Conservation (phyloP, 2,329 filamentous ascomycete species). For the Blastomyces silverae region DNA sequence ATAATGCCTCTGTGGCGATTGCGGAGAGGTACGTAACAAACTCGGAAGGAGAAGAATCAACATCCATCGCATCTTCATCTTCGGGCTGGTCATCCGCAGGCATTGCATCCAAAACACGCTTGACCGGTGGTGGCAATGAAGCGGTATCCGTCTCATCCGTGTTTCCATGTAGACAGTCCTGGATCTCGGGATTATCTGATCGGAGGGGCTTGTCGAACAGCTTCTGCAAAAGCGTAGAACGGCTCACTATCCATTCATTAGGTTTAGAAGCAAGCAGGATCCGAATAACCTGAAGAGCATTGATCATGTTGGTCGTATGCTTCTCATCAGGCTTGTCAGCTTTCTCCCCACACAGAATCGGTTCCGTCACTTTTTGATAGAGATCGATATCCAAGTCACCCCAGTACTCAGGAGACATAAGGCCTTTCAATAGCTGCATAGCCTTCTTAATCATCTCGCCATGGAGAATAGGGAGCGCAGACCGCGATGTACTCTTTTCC, state of each 20-base stretch:
- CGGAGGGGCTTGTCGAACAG: conserved; percentile 83
- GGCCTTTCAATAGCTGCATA: conserved; percentile 70
- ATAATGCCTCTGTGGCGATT: conserved; percentile 82
- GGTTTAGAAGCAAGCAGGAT: conserved; percentile 82
- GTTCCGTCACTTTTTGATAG: conserved; percentile 82
- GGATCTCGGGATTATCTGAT: conserved; percentile 83
- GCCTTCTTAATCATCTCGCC: conserved; percentile 82
- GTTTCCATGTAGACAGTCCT: conserved; percentile 77
- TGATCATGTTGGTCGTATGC: conserved; percentile 81
- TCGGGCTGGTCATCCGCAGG: conserved; percentile 73
- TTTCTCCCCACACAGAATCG: conserved; percentile 76
- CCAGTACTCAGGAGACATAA: conserved; percentile 85
- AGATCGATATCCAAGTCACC: conserved; percentile 85
- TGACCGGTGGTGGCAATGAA: conserved; percentile 66
- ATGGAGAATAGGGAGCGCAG: conserved; percentile 49
- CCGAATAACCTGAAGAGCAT: conserved; percentile 85
- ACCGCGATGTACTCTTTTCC: conserved; percentile 44
- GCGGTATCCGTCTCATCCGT: conserved; percentile 63
- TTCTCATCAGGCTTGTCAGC: conserved; percentile 76
- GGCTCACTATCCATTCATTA: conserved; percentile 82
- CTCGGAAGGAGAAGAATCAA: conserved; percentile 69
- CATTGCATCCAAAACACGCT: conserved; percentile 79
- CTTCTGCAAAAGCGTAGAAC: conserved; percentile 71
- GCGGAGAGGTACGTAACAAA: conserved; percentile 77
- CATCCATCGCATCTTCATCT: conserved; percentile 75